Base-by-base conservation (phyloP, 2,329 filamentous ascomycete genomes). In the Capronia epimyces region DNA sequence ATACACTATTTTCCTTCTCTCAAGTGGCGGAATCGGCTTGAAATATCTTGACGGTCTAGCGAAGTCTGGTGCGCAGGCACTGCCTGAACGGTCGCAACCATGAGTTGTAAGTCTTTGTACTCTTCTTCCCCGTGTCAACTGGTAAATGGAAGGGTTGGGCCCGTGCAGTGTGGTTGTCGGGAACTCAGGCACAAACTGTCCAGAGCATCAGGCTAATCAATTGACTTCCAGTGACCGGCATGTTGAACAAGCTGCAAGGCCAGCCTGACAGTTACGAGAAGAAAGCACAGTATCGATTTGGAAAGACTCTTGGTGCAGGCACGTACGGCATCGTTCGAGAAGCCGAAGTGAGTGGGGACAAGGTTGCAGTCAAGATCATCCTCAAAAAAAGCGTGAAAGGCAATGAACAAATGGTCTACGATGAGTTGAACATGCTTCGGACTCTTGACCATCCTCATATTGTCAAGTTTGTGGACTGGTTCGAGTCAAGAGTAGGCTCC, bases 261-360 rank as follows among this genome's bases (percentile, higher is more conserved):
- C 91, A 97, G 75, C 91, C 91, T 62, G 89, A 95, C 63, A 96
- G 89, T 75, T 98, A 98, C 76, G 93, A 97, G 69, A 95, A 95
- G 75, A 98, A 98, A 88, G 94, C 75, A 65, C 87, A 86, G 69
- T 98, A 98, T 72, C 83, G 79, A 62, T 95, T 98, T 70, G 93
- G 93, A 64, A 83, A 86, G 68, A 97, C 91, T 20, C 81, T 98
- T 52, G 93, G 93, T 66, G 93, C 93, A 56, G 93, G 93, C 63
- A 98, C 93, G 64, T 98, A 98, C 77, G 93, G 93, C 66, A 95
- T 98, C 65, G 93, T 98, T 65, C 83, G 93, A 63, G 93, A 98
- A 73, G 93, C 93, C 54, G 89, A 96, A 56, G 81, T 87, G 61
- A 82, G 85, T 36, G 78, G 80, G 16, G 88, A 89, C 68, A 86